Conservation (phyloP, 345 rosid genomes). For the Corchorus olitorius region DNA sequence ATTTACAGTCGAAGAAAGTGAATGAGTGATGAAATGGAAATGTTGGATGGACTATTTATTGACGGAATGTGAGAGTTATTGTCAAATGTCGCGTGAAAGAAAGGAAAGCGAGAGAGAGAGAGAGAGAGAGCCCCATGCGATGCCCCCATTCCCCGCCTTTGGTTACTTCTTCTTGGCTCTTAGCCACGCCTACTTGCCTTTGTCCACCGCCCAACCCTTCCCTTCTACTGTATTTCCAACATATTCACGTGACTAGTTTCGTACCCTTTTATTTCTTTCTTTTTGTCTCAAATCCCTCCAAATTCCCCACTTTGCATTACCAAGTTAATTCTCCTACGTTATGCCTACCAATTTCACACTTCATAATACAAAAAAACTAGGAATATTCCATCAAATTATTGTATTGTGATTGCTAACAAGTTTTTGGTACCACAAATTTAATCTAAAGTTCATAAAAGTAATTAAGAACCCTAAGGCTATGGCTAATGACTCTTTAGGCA, state of each 20-base stretch:
- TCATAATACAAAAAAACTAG: too few species aligned
- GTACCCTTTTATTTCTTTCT: too few species aligned
- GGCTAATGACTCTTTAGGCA: too few species aligned
- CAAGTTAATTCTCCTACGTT: too few species aligned
- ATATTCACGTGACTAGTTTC: not conserved
- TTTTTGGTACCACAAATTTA: not conserved
- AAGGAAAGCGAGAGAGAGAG: not conserved
- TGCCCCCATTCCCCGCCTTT: not conserved
- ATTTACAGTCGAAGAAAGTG: not conserved
- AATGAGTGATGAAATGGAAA: not conserved
- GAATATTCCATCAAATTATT: not conserved
- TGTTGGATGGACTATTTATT: not conserved
- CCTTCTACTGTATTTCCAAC: too few species aligned
- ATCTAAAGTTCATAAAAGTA: not conserved
- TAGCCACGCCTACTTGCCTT: not conserved
- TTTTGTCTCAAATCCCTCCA: too few species aligned
- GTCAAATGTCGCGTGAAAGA: not conserved
- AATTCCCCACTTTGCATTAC: too few species aligned
- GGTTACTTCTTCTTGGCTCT: not conserved
- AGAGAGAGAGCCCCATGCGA: not conserved
- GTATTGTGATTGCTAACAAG: not conserved
- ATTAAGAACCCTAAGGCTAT: not conserved
- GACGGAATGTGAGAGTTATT: not conserved
- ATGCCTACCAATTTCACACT: too few species aligned
- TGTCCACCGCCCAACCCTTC: not conserved